Evolutionary conservation across 352 stramenopile genomes (phyloP).

Genomic region (Phytophthora vignae): DNA sequence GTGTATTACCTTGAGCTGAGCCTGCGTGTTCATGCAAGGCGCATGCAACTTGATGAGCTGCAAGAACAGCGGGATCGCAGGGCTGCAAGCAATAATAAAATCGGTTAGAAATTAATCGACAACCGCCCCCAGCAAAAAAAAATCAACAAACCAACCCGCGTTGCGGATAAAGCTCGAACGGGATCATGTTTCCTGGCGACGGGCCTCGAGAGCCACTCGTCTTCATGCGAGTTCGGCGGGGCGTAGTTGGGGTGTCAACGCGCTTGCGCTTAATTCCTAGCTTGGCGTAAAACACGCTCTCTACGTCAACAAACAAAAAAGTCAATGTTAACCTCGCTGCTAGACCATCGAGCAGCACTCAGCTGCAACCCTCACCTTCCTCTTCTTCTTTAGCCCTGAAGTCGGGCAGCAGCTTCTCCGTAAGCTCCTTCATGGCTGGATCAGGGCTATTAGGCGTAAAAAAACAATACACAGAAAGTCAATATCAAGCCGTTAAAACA

Average conservation of each 20-base stretch:
- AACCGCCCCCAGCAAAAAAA: background rate
- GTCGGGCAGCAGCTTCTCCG: slow-evolving; percentile 58
- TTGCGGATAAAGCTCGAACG: slow-evolving; percentile 59
- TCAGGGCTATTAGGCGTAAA: slow-evolving; percentile 47
- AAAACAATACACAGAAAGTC: background rate
- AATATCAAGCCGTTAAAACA: background rate
- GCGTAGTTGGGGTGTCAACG: slow-evolving; percentile 12
- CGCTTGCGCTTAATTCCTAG: slow-evolving; percentile 72
- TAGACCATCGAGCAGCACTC: background rate
- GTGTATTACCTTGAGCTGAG: slow-evolving; percentile 43
- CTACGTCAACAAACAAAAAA: slow-evolving; percentile 24
- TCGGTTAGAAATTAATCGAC: background rate
- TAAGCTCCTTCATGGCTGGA: slow-evolving; percentile 63
- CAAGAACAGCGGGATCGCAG: slow-evolving; percentile 55
- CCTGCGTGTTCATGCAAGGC: slow-evolving; percentile 52
- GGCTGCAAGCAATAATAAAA: slow-evolving; percentile 22
- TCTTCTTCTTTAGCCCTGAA: slow-evolving; percentile 46
- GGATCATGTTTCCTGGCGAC: slow-evolving; percentile 47
- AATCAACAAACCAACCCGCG: slow-evolving; percentile 36
- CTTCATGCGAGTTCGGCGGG: slow-evolving; percentile 13
- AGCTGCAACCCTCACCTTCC: slow-evolving; percentile 39
- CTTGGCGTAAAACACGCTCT: slow-evolving; percentile 49
- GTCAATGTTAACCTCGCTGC: background rate
- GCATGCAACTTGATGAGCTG: slow-evolving; percentile 38
- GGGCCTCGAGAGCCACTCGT: slow-evolving; percentile 31